These are phyloP conservation scores for Ormosia emarginata DNA, from an alignment of 306 rosid species.

Conservation along the genomic window DNA sequence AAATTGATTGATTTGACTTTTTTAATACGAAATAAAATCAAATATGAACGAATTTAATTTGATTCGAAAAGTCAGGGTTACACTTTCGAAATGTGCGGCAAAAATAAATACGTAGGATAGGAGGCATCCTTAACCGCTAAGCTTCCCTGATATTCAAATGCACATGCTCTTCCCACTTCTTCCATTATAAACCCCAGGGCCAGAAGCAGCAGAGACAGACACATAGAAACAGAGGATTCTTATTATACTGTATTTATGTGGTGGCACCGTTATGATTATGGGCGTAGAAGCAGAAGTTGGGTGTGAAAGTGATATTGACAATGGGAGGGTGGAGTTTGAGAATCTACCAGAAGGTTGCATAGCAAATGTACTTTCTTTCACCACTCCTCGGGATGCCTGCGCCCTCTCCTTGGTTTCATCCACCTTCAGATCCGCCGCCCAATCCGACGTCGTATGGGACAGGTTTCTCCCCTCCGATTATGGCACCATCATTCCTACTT, in stretches of 20 bases:
- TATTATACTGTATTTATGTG: no score
- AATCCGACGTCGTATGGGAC: constrained; percentile 67
- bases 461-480: constrained; percentile 50
- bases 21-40: no score
- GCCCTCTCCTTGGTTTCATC: constrained; percentile 44
- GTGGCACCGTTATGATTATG: neutral
- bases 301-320: neutral
- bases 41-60: no score
- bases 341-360: constrained; percentile 59
- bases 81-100: constrained; percentile 3
- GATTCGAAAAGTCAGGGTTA: neutral
- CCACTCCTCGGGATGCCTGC: constrained; percentile 60
- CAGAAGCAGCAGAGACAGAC: neutral
- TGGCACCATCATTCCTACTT: constrained; percentile 22
- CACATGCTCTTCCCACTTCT: neutral
- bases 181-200: neutral
- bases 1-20: no score
- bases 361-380: constrained; percentile 53
- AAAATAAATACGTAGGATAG: neutral
- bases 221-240: neutral
- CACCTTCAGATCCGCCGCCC: constrained; percentile 52
- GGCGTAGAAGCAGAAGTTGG: neutral
- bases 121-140: constrained; percentile 45
- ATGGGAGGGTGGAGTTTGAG: constrained; percentile 17
- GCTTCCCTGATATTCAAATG: constrained; percentile 1